A percentile compares a stretch with the other conserved stretches of the same genome.
phyloP scores from a whole-genome alignment of 805 yeast genomes.

The Yarrowia sp. region DNA sequence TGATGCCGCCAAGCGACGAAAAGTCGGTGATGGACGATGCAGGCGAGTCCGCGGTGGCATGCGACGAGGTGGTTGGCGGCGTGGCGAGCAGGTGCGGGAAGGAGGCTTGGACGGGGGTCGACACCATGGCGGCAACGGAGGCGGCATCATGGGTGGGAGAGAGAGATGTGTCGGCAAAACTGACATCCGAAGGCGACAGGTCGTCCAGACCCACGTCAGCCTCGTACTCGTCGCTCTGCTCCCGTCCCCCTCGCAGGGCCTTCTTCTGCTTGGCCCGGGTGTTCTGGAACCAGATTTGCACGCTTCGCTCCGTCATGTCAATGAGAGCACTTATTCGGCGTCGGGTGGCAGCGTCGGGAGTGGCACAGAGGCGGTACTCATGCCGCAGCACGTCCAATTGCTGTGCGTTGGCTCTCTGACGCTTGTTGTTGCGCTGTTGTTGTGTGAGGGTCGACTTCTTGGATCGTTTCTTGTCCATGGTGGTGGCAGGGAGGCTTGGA shows the following conservation, averaged over 20 bases:
- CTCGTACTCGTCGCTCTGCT: not conserved
- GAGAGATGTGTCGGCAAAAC: too few relatives aligned
- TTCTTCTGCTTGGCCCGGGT: constrained; percentile 46
- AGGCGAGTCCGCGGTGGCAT: not conserved
- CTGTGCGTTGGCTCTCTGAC: constrained; percentile 78
- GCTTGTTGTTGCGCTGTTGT: constrained; percentile 43
- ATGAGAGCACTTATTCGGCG: constrained; percentile 61
- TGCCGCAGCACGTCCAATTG: constrained; percentile 62
- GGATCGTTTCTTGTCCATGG: constrained; percentile 19
- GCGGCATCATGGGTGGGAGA: too few relatives aligned
- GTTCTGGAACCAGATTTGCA: constrained; percentile 91
- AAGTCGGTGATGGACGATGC: not conserved
- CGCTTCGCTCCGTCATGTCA: constrained; percentile 83
- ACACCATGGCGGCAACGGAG: too few relatives aligned
- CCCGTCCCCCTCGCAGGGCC: not conserved
- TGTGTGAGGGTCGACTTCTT: constrained; percentile 33
- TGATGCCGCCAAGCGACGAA: not conserved
- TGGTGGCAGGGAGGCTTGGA: not conserved
- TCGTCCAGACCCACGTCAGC: not conserved
- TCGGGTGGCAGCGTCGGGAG: constrained; percentile 47
- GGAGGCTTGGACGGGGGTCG: not conserved
- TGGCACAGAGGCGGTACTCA: constrained; percentile 69
- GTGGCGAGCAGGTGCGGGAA: not conserved
- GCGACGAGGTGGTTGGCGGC: not conserved
- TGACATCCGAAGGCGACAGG: not conserved